Percentiles rank a stretch among this genome's conserved stretches.
phyloP scores from a whole-genome alignment of 129 eudicot species.

The Scalesia atractyloides region DNA sequence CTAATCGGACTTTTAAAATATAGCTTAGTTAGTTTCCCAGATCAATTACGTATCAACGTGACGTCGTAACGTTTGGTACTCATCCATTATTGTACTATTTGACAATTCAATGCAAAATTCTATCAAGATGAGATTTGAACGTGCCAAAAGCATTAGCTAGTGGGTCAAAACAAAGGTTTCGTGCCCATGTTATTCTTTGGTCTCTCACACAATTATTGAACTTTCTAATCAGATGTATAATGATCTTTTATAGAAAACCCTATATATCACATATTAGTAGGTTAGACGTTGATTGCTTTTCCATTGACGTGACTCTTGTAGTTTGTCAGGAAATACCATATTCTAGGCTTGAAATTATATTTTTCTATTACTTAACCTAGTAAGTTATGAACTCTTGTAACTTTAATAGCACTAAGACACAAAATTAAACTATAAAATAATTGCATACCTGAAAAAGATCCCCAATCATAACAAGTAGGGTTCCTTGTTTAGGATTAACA shows the following conservation, averaged over 20 bases:
- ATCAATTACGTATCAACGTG: too few relatives aligned
- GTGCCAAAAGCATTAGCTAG: neutral
- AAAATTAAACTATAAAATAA: neutral
- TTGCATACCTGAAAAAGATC: constrained; percentile 76
- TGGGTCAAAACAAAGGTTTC: too few relatives aligned
- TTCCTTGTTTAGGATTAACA: constrained; percentile 68
- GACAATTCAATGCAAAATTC: neutral
- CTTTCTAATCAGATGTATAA: neutral
- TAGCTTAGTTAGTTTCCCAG: too few relatives aligned
- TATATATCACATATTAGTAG: too few relatives aligned
- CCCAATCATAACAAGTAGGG: constrained; percentile 76
- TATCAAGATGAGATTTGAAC: neutral
- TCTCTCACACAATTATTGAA: neutral
- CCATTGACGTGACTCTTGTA: neutral
- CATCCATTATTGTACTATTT: neutral
- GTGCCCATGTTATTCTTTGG: neutral
- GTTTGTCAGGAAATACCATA: neutral
- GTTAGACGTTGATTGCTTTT: too few relatives aligned
- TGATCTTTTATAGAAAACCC: too few relatives aligned
- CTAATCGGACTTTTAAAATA: too few relatives aligned
- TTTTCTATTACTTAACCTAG: neutral
- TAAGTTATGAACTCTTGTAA: neutral
- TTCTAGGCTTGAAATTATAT: too few relatives aligned
- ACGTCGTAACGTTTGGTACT: neutral
- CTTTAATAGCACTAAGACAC: neutral